phyloP scores from a whole-genome alignment of 768 basidiomycete genomes.

The Rhodotorula diobovata region DNA sequence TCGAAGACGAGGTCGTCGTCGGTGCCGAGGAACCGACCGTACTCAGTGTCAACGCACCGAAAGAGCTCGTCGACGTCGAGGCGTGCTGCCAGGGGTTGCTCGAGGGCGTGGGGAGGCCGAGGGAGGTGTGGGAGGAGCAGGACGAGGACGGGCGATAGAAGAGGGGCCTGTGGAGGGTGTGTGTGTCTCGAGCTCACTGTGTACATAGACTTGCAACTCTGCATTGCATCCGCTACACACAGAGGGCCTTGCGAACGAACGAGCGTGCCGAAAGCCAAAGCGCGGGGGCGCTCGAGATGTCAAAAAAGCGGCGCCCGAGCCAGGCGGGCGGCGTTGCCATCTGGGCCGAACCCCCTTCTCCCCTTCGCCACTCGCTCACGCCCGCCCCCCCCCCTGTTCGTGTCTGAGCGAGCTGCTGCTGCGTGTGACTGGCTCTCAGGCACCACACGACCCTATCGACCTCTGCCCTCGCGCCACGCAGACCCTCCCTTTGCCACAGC shows the following conservation, averaged over 20 bases:
- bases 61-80: slow-evolving; percentile 78
- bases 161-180: no score
- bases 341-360: neutral
- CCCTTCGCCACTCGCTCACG: no score
- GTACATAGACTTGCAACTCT: no score
- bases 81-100: slow-evolving; percentile 70
- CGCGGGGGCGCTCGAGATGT: neutral
- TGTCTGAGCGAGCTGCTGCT: neutral
- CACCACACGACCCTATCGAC: neutral
- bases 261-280: neutral
- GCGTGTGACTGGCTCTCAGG: neutral
- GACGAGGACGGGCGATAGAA: no score
- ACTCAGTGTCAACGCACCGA: slow-evolving; percentile 68
- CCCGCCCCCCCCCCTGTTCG: no score
- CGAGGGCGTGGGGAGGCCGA: slow-evolving; percentile 41
- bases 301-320: no score
- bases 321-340: no score
- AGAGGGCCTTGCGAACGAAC: neutral
- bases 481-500: neutral
- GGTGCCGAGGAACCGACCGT: slow-evolving; percentile 56
- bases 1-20: slow-evolving; percentile 73
- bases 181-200: no score
- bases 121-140: neutral
- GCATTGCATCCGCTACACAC: no score
- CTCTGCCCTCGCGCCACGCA: neutral